Conservation (phyloP, 495 filamentous ascomycete genomes). For the Penicillium paxilli region DNA sequence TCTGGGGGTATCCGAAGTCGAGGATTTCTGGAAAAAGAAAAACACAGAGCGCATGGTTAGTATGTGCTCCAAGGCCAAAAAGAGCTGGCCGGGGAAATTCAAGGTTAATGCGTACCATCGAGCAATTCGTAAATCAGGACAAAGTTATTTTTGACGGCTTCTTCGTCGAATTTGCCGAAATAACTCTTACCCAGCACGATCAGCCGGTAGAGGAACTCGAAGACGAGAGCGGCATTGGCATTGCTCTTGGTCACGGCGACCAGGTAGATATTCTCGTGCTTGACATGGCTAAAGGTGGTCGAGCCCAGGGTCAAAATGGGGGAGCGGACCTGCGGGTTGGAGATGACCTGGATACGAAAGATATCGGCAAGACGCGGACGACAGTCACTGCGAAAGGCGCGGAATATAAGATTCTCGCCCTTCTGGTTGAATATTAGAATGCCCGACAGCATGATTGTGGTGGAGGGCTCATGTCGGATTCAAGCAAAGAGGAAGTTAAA, state of each 20-base stretch:
- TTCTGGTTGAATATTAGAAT: conserved; percentile 99
- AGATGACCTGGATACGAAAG: conserved; percentile 99
- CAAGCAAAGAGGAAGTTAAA: conserved; percentile 13
- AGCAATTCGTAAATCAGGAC: conserved; percentile 97
- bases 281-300: conserved; percentile 99
- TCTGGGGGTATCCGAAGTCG: conserved; percentile 99
- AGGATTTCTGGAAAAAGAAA: conserved; percentile 93
- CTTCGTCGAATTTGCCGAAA: conserved; percentile 99
- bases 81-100: background rate
- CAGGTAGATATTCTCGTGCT: conserved; percentile 98
- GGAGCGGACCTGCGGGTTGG: conserved; percentile 95
- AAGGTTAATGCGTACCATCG: conserved; percentile 66
- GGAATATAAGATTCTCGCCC: conserved; percentile 99
- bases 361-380: conserved; percentile 95
- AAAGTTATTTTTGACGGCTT: conserved; percentile 99
- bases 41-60: background rate
- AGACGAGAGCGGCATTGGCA: conserved; percentile 97
- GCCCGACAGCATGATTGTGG: conserved; percentile 81
- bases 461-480: conserved; percentile 11
- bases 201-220: conserved; percentile 95
- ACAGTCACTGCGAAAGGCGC: conserved; percentile 96
- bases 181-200: conserved; percentile 90
- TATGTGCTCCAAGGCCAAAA: too few species aligned
- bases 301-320: conserved; percentile 96
- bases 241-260: conserved; percentile 99